phyloP scores from a whole-genome alignment of 306 rosid genomes.

The Dalbergia cultrata region DNA sequence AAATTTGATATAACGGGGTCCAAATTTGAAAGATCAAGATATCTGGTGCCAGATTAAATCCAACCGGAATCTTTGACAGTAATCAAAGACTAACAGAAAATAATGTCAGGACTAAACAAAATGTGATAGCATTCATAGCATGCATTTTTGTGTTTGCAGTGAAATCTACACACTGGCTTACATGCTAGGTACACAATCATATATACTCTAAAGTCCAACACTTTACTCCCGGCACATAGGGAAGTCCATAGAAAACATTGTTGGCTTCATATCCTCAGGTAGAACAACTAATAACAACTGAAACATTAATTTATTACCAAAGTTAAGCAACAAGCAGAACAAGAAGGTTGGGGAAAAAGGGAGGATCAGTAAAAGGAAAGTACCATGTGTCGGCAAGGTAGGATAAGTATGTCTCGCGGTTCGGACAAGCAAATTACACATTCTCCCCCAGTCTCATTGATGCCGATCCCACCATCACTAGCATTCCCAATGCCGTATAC shows the following conservation, averaged over 20 bases:
- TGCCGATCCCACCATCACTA: background rate
- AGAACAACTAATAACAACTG: background rate
- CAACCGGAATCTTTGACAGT: background rate
- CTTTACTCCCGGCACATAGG: no score
- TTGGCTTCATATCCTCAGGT: background rate
- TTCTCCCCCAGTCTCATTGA: conserved; percentile 42
- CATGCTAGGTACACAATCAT: no score
- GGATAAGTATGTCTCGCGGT: conserved; percentile 61
- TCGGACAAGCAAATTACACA: conserved; percentile 65
- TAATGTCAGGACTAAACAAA: background rate
- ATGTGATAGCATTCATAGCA: background rate
- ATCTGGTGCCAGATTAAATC: no score
- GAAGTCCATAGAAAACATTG: no score
- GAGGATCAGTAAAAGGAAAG: background rate
- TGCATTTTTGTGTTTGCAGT: background rate
- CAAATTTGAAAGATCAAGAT: background rate
- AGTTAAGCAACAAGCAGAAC: background rate
- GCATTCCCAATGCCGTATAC: conserved; percentile 62
- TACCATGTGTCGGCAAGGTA: conserved; percentile 74
- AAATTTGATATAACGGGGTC: background rate
- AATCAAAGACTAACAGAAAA: background rate
- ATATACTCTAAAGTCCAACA: no score
- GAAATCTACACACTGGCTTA: background rate
- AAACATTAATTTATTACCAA: conserved; percentile 8
- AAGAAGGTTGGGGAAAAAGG: background rate